phyloP scores from a whole-genome alignment of 768 basidiomycete genomes.

The Obba rivulosa region DNA sequence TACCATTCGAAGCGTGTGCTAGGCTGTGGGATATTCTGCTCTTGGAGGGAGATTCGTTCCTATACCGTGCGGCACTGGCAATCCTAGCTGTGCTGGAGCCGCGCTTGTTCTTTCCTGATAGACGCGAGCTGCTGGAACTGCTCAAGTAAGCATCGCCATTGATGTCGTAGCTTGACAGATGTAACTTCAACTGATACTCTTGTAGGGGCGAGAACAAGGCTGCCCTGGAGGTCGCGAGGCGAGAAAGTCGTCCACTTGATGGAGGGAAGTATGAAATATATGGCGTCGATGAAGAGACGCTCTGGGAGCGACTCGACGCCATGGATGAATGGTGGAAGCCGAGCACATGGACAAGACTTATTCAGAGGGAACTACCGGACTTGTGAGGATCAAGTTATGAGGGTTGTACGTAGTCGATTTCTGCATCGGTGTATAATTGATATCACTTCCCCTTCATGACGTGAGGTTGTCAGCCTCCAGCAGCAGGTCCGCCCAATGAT shows the following conservation, averaged over 20 bases:
- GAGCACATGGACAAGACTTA: slow-evolving; percentile 79
- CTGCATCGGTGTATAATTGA: background rate
- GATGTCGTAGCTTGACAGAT: background rate
- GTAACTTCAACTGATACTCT: background rate
- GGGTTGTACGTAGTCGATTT: background rate
- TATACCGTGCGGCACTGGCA: slow-evolving; percentile 80
- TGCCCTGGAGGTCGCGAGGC: slow-evolving; percentile 73
- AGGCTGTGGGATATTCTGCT: slow-evolving; percentile 85
- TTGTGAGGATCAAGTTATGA: slow-evolving; percentile 17
- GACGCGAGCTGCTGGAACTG: slow-evolving; percentile 71
- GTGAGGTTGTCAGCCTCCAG: too few relatives aligned
- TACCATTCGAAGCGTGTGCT: slow-evolving; percentile 89
- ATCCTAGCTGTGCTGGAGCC: slow-evolving; percentile 80
- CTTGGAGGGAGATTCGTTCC: slow-evolving; percentile 86
- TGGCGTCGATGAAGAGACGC: slow-evolving; percentile 75
- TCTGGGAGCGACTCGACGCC: slow-evolving; percentile 77
- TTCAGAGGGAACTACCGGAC: slow-evolving; percentile 85
- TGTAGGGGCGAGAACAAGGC: slow-evolving; percentile 77
- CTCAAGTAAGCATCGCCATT: slow-evolving; percentile 46
- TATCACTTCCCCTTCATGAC: too few relatives aligned
- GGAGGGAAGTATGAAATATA: slow-evolving; percentile 84
- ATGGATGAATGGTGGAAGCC: slow-evolving; percentile 95
- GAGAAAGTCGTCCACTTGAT: slow-evolving; percentile 57
- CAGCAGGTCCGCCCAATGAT: too few relatives aligned
- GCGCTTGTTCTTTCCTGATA: slow-evolving; percentile 84